Evolutionary conservation across 1,284 basidiomycete species (phyloP), one percentile per base, ranked within the genome.

Genomic region (Cutaneotrichosporon curvatum): DNA sequence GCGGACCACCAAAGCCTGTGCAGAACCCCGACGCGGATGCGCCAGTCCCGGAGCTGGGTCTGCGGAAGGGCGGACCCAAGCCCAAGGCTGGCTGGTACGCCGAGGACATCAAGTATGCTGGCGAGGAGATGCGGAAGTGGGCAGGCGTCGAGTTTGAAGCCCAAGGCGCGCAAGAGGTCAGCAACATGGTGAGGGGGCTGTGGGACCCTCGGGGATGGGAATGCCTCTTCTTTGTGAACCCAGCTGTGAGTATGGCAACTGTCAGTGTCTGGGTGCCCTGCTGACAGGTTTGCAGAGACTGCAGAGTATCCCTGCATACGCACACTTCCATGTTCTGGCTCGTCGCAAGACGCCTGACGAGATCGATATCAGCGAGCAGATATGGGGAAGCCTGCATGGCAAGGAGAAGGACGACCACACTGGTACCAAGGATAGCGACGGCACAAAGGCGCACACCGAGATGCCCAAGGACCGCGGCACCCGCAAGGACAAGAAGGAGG

Each of bases 291-390:
- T n/a, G n/a, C 57, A 63, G 58, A 50, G 63, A 7, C 55, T 72
- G 5, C 70, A 72, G 53, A 62, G 59, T 10, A 62, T 72, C 7
- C 67, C 62, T 3, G 67, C 66, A 0, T 63, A 68, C 31, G 65
- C 65, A 7, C 70, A 72, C 48, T 67, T 68, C 47, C 70, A 72
- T 51, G 62, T 72, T 21, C 67, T 72, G 48, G 70, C 66, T 8
- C 40, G 67, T 14, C 47, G 67, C n/a, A 70, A 70, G 53, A 63
- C 63, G 4, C 64, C 64, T 4, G 59, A 61, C 28, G 67, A 69
- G 59, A 67, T 67, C 34, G 65, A 69, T 43, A 58, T 25, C 31
- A 45, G 35, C 35, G n/a, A n/a, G n/a, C n/a, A n/a, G n/a, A n/a
- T n/a, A n/a, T n/a, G n/a, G n/a, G n/a, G n/a, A n/a, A n/a, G 50